Base-by-base conservation (phyloP, 139 green algal genomes). In the Closterium sp. region DNA sequence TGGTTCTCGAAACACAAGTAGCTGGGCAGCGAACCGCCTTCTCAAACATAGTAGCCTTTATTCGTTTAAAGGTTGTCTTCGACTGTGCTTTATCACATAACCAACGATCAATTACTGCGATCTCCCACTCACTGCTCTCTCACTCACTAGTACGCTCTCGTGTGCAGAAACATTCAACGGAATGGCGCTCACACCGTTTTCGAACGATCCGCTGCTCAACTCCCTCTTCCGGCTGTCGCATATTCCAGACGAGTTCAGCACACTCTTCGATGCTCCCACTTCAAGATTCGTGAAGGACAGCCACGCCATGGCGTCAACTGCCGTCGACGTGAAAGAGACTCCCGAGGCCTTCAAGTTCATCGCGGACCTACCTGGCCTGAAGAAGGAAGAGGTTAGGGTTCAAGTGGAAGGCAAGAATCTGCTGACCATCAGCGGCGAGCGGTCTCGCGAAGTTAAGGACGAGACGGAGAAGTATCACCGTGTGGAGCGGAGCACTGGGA, bases 321-420 rank as follows among this genome's bases (percentile, higher is more conserved):
- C 85, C n/a, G 90, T 90, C 33, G 90, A 93, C 34, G 90, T 93
- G 12, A 86, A 9, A 0, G 86, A 93, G 86, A 86, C n/a, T 30
- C 1, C 12, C n/a, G 34, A 64, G 23, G 19, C 34, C 6, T 93
- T 84, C 36, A 34, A 34, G 25, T 93, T 93, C 38, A 23, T 90
- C 6, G 90, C 90, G 4, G 84, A 92, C 90, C 31, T 89, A 31
- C 84, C 90, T 2, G 84, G 90, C 7, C 9, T 90, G 84, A 30
- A 30, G 31, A 84, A 38, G 4, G 84, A 92, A 8, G 16, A 89
- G 21, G 84, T 92, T 28, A 89, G 90, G 25, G 89, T 91, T 32
- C 89, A 93, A 84, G 31, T 94, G 19, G 91, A 94, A 81, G 89
- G 85, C 36, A 90, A 69, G 12, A 93, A 91, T 30, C n/a, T 94